Evolutionary conservation across 495 filamentous ascomycete species (phyloP).

Genomic region (Aspergillus funiculosus): DNA sequence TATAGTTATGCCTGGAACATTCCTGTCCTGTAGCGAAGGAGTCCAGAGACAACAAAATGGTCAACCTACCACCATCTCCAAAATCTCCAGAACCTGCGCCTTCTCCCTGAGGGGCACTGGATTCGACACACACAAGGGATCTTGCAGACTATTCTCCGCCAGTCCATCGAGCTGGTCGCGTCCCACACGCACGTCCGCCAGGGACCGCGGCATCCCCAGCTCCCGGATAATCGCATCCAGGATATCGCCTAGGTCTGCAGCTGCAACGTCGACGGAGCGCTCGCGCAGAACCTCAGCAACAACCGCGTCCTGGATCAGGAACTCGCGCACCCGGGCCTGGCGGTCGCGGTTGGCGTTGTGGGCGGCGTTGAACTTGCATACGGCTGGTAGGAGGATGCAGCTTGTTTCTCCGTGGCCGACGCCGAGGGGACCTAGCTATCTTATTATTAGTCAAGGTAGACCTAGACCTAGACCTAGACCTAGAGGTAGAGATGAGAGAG

Average conservation of each 20-base stretch:
- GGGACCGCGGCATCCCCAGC: constrained; percentile 50
- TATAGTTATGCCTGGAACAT: too few relatives aligned
- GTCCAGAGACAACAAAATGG: too few relatives aligned
- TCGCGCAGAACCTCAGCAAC: constrained; percentile 42
- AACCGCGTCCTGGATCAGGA: constrained; percentile 42
- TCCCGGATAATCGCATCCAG: constrained; percentile 49
- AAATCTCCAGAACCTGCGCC: constrained; percentile 50
- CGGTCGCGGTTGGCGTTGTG: constrained; percentile 41
- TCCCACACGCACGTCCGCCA: constrained; percentile 51
- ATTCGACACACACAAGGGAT: constrained; percentile 46
- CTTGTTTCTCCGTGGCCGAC: constrained; percentile 63
- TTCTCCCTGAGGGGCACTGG: constrained; percentile 45
- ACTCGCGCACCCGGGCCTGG: constrained; percentile 43
- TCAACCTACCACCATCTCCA: constrained; percentile 47
- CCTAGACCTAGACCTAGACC: background rate
- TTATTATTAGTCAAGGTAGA: background rate
- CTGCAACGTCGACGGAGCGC: constrained; percentile 26
- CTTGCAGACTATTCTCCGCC: constrained; percentile 48
- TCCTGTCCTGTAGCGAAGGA: too few relatives aligned
- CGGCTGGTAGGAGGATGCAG: constrained; percentile 57
- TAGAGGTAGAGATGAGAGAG: background rate
- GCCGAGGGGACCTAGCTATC: constrained; percentile 54
- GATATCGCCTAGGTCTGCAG: constrained; percentile 48
- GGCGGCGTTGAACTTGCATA: constrained; percentile 54
- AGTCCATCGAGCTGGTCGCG: constrained; percentile 47